Percentiles rank a stretch among this genome's conserved stretches.
Evolutionary conservation across 441 rosid genomes (phyloP).

Genomic region (Dalechampia spathulata): DNA sequence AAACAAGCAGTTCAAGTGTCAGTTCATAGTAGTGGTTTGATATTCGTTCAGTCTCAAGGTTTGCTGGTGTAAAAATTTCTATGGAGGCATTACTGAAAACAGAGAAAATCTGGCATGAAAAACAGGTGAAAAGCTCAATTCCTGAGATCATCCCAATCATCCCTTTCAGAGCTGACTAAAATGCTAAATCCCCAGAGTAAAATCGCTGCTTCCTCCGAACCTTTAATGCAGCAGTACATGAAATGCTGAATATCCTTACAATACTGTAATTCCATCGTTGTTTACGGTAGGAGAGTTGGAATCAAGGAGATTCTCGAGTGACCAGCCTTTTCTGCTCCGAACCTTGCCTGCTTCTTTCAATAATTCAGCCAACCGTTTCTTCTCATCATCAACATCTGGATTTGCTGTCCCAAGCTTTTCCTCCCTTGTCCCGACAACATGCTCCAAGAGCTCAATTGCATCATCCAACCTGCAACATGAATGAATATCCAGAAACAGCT

Average conservation of each 20-base stretch:
- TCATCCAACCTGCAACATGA: conserved; percentile 70
- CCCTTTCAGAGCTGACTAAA: too few species aligned
- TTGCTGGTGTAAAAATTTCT: too few species aligned
- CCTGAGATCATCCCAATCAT: too few species aligned
- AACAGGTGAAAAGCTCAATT: too few species aligned
- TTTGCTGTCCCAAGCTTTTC: conserved; percentile 93
- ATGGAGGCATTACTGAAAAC: too few species aligned
- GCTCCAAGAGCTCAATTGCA: conserved; percentile 67
- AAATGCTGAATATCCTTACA: conserved; percentile 13
- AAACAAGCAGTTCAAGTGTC: not conserved
- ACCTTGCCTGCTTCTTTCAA: conserved; percentile 79
- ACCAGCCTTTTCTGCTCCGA: conserved; percentile 57
- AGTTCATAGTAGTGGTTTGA: not conserved
- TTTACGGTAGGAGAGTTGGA: conserved; percentile 28
- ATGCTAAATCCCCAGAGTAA: too few species aligned
- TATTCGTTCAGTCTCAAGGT: not conserved
- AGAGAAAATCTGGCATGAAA: too few species aligned
- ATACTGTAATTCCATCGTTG: conserved; percentile 32
- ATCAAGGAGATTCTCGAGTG: conserved; percentile 81
- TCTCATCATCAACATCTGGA: conserved; percentile 86
- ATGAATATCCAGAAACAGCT: conserved; percentile 9
- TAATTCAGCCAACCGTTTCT: conserved; percentile 64
- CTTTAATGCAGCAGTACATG: too few species aligned
- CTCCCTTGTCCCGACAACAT: conserved; percentile 67
- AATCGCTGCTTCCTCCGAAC: too few species aligned